Conservation (phyloP, 2,329 filamentous ascomycete genomes). For the Arthrinium puccinioides region DNA sequence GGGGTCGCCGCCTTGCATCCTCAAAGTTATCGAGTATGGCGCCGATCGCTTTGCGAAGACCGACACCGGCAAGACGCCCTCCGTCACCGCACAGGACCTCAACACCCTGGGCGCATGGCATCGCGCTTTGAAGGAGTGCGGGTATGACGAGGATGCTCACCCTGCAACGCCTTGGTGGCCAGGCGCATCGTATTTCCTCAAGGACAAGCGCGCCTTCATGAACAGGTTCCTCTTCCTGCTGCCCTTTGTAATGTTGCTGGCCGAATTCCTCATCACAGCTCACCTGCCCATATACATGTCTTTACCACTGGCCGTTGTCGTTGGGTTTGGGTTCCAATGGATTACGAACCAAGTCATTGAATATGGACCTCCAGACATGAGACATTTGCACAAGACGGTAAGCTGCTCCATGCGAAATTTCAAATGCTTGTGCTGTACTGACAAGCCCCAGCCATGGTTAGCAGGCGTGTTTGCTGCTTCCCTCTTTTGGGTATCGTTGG, state of each 20-base stretch:
- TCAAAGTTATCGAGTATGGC: constrained; percentile 93
- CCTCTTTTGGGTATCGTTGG: constrained; percentile 70
- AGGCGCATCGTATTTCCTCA: constrained; percentile 61
- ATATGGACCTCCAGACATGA: constrained; percentile 82
- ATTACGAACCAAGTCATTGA: constrained; percentile 69
- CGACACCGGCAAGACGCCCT: constrained; percentile 81
- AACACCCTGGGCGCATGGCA: constrained; percentile 79
- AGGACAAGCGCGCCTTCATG: constrained; percentile 72
- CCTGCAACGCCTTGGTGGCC: constrained; percentile 65
- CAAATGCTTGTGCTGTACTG: constrained; percentile 6
- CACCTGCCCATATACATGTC: constrained; percentile 67
- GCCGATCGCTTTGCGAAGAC: constrained; percentile 89
- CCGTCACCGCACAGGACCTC: constrained; percentile 80
- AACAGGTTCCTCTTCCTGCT: constrained; percentile 84
- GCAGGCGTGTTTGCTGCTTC: constrained; percentile 88
- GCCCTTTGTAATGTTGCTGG: constrained; percentile 72
- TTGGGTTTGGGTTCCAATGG: constrained; percentile 68
- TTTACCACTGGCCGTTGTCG: constrained; percentile 61
- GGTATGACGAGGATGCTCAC: constrained; percentile 74
- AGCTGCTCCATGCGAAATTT: constrained; percentile 19
- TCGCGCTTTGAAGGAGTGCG: constrained; percentile 73
- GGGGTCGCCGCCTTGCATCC: constrained; percentile 79
- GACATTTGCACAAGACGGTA: constrained; percentile 82
- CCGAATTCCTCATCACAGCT: constrained; percentile 64
- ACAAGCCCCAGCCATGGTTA: constrained; percentile 64